Evolutionary conservation across 371 early-diverging fungal genomes (phyloP), one percentile per base, ranked within the genome.

Genomic region (Catenaria anguillulae): DNA sequence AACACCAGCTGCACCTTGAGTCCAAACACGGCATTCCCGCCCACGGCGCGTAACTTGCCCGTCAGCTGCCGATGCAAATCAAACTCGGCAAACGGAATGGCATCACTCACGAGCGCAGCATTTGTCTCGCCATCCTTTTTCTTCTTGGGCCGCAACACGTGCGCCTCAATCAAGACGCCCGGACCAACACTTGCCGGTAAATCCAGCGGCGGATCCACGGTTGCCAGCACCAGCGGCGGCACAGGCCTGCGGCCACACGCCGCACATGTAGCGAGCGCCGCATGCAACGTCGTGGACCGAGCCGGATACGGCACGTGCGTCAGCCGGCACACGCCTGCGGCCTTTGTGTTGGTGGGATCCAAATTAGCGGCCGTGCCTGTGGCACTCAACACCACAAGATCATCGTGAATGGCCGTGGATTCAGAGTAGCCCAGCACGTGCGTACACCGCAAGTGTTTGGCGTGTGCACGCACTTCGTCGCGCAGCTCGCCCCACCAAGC

Each of bases 401-500:
- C 85, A 37, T 81, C 84, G 61, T 71, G 68, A 52, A 88, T 80
- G 10, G 76, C 73, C 15, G 74, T 71, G 2, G 65, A 70, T 62
- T 88, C 88, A 19, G 75, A 67, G 67, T 88, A 88, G 35, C 88
- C 88, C 43, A 85, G 70, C 33, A 88, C 75, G 63, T 77, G 71
- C 23, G 76, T 66, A 61, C 87, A 88, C 23, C 79, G 76, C 15
- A 86, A 66, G 1, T 73, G 66, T 52, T 75, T 65, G 15, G 86
- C 87, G 64, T 88, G 88, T 33, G 71, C 67, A 60, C 79, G 78
- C 66, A 88, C 80, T 65, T 88, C 88, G 29, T 82, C 84, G 31
- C 88, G 70, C 17, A 88, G 71, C 69, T 88, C 88, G 15, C 71
- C 65, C 85, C 85, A 88, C 87, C 88, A 88, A 6, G 74, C 63